These are phyloP conservation scores for Harringtonia lauricola DNA, from an alignment of 2,329 filamentous ascomycete species.

Conservation along the genomic window DNA sequence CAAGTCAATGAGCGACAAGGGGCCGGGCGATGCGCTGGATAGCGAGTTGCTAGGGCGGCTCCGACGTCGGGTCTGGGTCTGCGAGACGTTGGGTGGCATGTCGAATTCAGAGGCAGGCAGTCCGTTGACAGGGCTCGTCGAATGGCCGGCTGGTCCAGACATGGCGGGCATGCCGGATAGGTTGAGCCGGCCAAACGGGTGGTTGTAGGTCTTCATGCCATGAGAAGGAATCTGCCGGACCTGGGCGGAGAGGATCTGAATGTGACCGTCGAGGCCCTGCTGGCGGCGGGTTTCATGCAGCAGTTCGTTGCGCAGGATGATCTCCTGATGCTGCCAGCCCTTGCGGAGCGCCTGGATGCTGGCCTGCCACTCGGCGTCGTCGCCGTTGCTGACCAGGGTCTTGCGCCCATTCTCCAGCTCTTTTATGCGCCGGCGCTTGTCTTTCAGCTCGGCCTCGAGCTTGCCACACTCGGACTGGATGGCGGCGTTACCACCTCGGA, in stretches of 20 bases:
- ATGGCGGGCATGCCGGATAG: not conserved
- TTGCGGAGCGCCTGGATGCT: constrained; percentile 39
- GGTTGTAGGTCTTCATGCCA: constrained; percentile 27
- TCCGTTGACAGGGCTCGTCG: not conserved
- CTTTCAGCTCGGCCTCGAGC: constrained; percentile 62
- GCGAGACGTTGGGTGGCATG: constrained; percentile 11
- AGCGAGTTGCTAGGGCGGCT: constrained; percentile 38
- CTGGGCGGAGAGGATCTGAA: constrained; percentile 35
- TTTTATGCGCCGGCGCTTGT: constrained; percentile 61
- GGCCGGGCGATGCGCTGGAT: constrained; percentile 27
- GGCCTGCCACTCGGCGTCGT: constrained; percentile 45
- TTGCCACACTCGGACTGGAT: constrained; percentile 53
- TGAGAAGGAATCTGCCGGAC: constrained; percentile 23
- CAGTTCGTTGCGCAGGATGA: constrained; percentile 39
- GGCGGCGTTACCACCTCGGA: constrained; percentile 43
- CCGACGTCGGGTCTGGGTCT: constrained; percentile 32
- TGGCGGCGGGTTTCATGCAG: constrained; percentile 35
- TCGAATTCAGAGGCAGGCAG: constrained; percentile 38
- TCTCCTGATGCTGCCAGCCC: constrained; percentile 43
- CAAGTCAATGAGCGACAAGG: constrained; percentile 28
- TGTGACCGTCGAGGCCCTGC: constrained; percentile 35
- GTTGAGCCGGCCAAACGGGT: too few species aligned
- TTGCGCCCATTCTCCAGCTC: constrained; percentile 61
- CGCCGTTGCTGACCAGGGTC: constrained; percentile 48
- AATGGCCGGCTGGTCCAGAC: not conserved